Conservation (phyloP, 495 filamentous ascomycete genomes). For the Ramalina intermedia region DNA sequence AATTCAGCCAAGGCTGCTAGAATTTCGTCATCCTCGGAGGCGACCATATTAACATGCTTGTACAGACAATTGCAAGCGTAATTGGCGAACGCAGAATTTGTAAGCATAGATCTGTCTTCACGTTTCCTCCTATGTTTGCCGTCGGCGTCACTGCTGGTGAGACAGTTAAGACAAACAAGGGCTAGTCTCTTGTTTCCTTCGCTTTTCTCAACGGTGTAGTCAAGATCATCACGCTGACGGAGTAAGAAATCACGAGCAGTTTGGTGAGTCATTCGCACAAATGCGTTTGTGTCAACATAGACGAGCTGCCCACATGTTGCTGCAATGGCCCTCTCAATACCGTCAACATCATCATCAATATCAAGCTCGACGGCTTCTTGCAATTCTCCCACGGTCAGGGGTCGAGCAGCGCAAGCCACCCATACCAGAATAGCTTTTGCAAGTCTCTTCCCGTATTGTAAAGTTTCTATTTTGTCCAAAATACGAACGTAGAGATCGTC, state of each 20-base stretch:
- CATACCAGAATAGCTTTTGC: conserved; percentile 23
- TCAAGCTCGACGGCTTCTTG: conserved; percentile 20
- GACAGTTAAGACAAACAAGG: conserved; percentile 18
- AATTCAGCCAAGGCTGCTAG: conserved; percentile 16
- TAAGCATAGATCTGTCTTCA: background rate
- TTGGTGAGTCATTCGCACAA: conserved; percentile 22
- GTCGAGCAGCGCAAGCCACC: conserved; percentile 18
- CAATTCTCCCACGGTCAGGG: conserved; percentile 20
- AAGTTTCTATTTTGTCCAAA: conserved; percentile 15
- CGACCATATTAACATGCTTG: conserved; percentile 16
- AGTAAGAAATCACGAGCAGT: conserved; percentile 22
- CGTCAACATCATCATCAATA: conserved; percentile 16
- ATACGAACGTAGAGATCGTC: conserved; percentile 18
- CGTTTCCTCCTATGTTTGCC: background rate
- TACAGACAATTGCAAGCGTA: conserved; percentile 21
- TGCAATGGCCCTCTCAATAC: conserved; percentile 15
- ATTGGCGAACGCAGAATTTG: conserved; percentile 7
- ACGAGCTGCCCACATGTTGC: conserved; percentile 24
- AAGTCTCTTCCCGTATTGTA: conserved; percentile 14
- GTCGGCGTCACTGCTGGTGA: conserved; percentile 18
- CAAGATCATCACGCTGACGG: conserved; percentile 9
- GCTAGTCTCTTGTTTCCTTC: conserved; percentile 2
- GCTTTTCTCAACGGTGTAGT: conserved; percentile 17
- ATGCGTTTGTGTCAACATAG: conserved; percentile 13
- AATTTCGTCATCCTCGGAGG: conserved; percentile 6